Percentiles rank a stretch among this genome's conserved stretches.
Conservation (phyloP, 306 rosid species). For the Prunus salicina region DNA sequence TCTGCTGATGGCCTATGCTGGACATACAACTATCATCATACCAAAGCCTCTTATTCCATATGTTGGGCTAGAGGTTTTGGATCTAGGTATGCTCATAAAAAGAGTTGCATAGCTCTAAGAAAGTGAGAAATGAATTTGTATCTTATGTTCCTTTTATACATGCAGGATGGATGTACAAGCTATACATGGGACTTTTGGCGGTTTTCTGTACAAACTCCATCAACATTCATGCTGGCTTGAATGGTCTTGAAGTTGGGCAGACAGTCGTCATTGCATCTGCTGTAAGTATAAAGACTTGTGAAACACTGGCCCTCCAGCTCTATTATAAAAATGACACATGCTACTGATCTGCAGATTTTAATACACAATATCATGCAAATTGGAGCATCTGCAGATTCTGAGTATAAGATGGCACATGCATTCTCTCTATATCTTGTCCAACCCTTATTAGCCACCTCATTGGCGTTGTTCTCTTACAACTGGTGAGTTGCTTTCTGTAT, state of each 20-base stretch:
- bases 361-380: conserved; percentile 83
- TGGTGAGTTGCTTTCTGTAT: conserved; percentile 40
- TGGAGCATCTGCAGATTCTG: conserved; percentile 67
- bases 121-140: not conserved
- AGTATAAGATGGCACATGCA: conserved; percentile 80
- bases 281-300: conserved; percentile 44
- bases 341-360: conserved; percentile 55
- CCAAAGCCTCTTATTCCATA: conserved; percentile 89
- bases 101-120: not conserved
- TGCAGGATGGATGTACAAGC: conserved; percentile 86
- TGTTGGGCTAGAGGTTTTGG: conserved; percentile 66
- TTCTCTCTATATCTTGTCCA: conserved; percentile 80
- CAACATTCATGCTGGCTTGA: conserved; percentile 90
- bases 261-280: conserved; percentile 79
- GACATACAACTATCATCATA: conserved; percentile 90
- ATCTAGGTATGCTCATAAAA: conserved; percentile 64
- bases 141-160: conserved; percentile 2
- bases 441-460: conserved; percentile 78
- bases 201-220: conserved; percentile 97
- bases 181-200: conserved; percentile 92
- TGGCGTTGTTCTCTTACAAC: conserved; percentile 69
- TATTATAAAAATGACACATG: conserved; percentile 20
- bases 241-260: conserved; percentile 93
- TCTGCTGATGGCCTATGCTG: conserved; percentile 98
- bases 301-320: conserved; percentile 10